phyloP scores from a whole-genome alignment of 495 filamentous ascomycete genomes.

The Annulohypoxylon nitens region DNA sequence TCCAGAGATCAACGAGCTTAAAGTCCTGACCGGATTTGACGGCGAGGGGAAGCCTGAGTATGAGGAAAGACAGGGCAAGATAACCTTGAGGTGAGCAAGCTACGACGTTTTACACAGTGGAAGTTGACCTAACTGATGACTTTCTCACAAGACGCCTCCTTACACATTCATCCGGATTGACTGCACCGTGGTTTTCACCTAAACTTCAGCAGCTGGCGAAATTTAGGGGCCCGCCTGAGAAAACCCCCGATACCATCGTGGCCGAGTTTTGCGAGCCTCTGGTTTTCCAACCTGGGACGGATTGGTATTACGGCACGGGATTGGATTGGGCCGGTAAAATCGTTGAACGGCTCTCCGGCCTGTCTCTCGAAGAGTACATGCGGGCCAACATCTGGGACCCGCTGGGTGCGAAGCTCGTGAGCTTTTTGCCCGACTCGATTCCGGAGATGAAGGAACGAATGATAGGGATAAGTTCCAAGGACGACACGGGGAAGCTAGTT shows the following conservation, averaged over 20 bases:
- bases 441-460: constrained; percentile 50
- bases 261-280: constrained; percentile 55
- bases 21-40: constrained; percentile 44
- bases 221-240: constrained; percentile 38
- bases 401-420: constrained; percentile 45
- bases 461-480: constrained; percentile 35
- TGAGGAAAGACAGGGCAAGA: constrained; percentile 31
- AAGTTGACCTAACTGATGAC: constrained; percentile 37
- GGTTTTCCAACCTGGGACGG: constrained; percentile 51
- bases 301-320: constrained; percentile 51
- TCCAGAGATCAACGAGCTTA: constrained; percentile 48
- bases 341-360: constrained; percentile 47
- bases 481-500: constrained; percentile 36
- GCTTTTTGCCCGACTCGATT: constrained; percentile 49
- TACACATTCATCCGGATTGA: constrained; percentile 42
- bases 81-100: constrained; percentile 47
- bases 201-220: constrained; percentile 40
- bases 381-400: constrained; percentile 41
- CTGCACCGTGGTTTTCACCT: constrained; percentile 29
- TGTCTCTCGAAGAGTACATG: constrained; percentile 51
- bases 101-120: constrained; percentile 13
- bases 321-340: constrained; percentile 54
- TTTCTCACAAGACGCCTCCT: constrained; percentile 38
- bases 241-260: constrained; percentile 37
- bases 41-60: constrained; percentile 37